Conservation (phyloP, 441 rosid genomes). For the Cnidoscolus chayamansa region DNA sequence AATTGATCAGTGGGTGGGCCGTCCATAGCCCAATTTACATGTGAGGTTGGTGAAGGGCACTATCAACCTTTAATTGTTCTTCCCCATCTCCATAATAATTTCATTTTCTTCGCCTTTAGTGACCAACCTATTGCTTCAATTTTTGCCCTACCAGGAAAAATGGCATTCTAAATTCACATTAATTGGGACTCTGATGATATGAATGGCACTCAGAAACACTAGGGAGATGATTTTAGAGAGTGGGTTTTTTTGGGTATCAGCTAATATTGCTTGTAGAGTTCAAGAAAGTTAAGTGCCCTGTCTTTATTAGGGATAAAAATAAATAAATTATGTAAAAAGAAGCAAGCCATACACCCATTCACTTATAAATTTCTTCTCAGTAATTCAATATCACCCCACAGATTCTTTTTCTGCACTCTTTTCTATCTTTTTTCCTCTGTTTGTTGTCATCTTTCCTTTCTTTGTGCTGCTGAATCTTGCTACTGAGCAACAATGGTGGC, state of each 20-base stretch:
- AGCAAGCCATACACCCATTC: slow-evolving; percentile 12
- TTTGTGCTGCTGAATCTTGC: slow-evolving; percentile 18
- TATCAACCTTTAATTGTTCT: slow-evolving; percentile 36
- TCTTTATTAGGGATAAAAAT: slow-evolving; percentile 43
- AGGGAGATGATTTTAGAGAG: too few relatives aligned
- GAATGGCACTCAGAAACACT: slow-evolving; percentile 5
- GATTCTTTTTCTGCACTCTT: slow-evolving; percentile 15
- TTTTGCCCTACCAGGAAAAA: slow-evolving; percentile 1
- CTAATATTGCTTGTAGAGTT: slow-evolving; percentile 19
- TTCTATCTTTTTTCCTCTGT: neutral
- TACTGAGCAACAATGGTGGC: slow-evolving; percentile 45
- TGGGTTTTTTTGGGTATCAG: neutral
- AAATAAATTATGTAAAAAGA: slow-evolving; percentile 1
- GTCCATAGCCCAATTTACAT: slow-evolving; percentile 35
- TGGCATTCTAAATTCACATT: too few relatives aligned
- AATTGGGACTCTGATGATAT: neutral
- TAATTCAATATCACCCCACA: slow-evolving; percentile 42
- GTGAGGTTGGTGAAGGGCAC: slow-evolving; percentile 56
- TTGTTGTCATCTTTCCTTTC: slow-evolving; percentile 3
- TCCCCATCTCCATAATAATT: slow-evolving; percentile 16
- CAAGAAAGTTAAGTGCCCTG: slow-evolving; percentile 49
- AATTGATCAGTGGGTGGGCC: slow-evolving; percentile 46
- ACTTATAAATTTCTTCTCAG: slow-evolving; percentile 50
- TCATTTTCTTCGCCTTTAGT: neutral
- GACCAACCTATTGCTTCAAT: neutral